Conservation (phyloP, 176 grass and related monocot genomes). For the Aegilops sharonensis region DNA sequence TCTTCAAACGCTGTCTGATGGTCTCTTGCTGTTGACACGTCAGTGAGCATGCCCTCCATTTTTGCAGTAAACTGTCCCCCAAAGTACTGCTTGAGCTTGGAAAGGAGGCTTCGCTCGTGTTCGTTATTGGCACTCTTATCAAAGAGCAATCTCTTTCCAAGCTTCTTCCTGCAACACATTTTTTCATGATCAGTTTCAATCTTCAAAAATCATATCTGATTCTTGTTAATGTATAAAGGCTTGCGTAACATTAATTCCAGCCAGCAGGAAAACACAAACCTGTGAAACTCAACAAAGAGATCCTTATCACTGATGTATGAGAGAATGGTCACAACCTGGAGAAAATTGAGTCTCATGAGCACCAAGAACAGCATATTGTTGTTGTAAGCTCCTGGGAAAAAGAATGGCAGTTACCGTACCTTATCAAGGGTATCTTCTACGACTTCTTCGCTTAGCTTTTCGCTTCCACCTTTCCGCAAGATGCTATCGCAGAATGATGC, state of each 20-base stretch:
- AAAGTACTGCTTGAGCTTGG: slow-evolving; percentile 64
- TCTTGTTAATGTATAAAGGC: too few relatives aligned
- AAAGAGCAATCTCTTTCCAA: slow-evolving; percentile 36
- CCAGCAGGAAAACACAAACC: slow-evolving; percentile 16
- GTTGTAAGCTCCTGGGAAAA: not conserved
- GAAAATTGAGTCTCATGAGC: not conserved
- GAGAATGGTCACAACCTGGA: slow-evolving; percentile 47
- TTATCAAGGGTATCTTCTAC: slow-evolving; percentile 70
- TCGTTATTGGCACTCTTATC: slow-evolving; percentile 63
- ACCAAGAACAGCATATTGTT: not conserved
- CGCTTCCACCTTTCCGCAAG: slow-evolving; percentile 64
- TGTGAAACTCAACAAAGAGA: slow-evolving; percentile 52
- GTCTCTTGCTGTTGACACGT: slow-evolving; percentile 53
- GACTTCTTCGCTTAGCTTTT: slow-evolving; percentile 71
- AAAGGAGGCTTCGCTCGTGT: slow-evolving; percentile 63
- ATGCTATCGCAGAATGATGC: slow-evolving; percentile 68
- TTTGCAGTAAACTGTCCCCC: slow-evolving; percentile 69
- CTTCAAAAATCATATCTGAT: not conserved
- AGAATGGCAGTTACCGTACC: slow-evolving; percentile 16
- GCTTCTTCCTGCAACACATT: slow-evolving; percentile 26
- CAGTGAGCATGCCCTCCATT: slow-evolving; percentile 63
- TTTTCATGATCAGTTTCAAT: not conserved
- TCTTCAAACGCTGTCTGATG: slow-evolving; percentile 44
- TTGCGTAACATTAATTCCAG: too few relatives aligned
- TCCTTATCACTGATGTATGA: slow-evolving; percentile 44